Conservation (phyloP, 768 basidiomycete genomes). For the Dentipellis sp. region DNA sequence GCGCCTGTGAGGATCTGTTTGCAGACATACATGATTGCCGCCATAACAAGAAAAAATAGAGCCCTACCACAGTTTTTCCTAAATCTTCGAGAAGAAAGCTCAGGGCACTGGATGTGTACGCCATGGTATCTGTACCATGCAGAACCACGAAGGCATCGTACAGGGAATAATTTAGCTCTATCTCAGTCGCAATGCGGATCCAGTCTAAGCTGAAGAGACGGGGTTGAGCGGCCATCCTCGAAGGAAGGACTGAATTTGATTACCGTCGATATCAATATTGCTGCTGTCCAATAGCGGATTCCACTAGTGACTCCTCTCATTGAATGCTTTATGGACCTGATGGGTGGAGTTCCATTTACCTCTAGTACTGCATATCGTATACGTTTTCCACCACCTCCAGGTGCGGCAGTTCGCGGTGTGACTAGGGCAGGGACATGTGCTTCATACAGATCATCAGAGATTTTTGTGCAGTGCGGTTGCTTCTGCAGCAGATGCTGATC, state of each 20-base stretch:
- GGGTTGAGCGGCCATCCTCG: conserved; percentile 4
- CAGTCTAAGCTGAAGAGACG: conserved; percentile 47
- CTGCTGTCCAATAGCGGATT: conserved; percentile 82
- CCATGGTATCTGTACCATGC: conserved; percentile 91
- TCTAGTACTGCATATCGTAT: conserved; percentile 83
- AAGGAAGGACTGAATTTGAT: background rate
- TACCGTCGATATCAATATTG: conserved; percentile 78
- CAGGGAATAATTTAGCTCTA: conserved; percentile 77
- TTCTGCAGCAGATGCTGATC: conserved; percentile 10
- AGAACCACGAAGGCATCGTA: conserved; percentile 90
- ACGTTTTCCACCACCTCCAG: conserved; percentile 55
- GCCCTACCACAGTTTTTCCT: conserved; percentile 76
- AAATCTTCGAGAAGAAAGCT: conserved; percentile 90
- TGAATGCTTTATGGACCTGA: background rate
- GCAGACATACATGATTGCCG: background rate
- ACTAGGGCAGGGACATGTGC: conserved; percentile 67
- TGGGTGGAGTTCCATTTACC: conserved; percentile 27
- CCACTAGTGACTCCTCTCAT: conserved; percentile 44
- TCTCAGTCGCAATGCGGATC: conserved; percentile 85
- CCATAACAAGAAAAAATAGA: background rate
- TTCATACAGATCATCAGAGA: conserved; percentile 62
- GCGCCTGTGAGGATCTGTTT: conserved; percentile 87
- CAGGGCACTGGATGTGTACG: conserved; percentile 80
- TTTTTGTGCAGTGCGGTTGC: conserved; percentile 30
- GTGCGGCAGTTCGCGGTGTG: conserved; percentile 61